Percentiles rank a stretch among this genome's conserved stretches.
phyloP scores from a whole-genome alignment of 495 filamentous ascomycete genomes.

The Apiosordaria backusii region DNA sequence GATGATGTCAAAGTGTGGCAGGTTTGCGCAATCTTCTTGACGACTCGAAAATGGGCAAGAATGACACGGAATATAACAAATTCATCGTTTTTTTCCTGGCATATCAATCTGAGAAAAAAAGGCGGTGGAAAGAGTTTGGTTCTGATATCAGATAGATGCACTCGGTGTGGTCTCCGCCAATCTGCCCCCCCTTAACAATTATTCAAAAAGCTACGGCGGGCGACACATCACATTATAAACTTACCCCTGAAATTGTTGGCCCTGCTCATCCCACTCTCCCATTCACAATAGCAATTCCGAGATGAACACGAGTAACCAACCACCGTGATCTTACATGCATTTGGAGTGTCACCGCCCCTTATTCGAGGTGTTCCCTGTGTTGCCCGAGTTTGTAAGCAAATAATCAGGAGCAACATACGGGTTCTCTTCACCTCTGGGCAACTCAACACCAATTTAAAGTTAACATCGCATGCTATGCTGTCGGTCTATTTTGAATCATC shows the following conservation, averaged over 20 bases:
- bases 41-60: too few species aligned
- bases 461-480: background rate
- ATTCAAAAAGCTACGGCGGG: background rate
- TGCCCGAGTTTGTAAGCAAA: too few species aligned
- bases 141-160: too few species aligned
- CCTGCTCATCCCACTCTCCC: background rate
- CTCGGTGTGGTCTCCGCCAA: background rate
- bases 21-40: background rate
- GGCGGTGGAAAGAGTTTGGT: background rate
- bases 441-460: too few species aligned
- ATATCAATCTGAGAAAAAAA: too few species aligned
- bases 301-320: background rate
- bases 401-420: too few species aligned
- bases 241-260: background rate
- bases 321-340: background rate
- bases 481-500: background rate
- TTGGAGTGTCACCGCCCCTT: background rate
- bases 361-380: background rate
- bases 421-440: too few species aligned
- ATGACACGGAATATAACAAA: too few species aligned
- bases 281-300: background rate
- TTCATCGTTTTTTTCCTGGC: too few species aligned
- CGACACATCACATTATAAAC: background rate
- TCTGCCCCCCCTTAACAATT: background rate
- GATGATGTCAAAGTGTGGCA: background rate